phyloP scores from a whole-genome alignment of 1,284 basidiomycete genomes.

The Naganishia sp. region DNA sequence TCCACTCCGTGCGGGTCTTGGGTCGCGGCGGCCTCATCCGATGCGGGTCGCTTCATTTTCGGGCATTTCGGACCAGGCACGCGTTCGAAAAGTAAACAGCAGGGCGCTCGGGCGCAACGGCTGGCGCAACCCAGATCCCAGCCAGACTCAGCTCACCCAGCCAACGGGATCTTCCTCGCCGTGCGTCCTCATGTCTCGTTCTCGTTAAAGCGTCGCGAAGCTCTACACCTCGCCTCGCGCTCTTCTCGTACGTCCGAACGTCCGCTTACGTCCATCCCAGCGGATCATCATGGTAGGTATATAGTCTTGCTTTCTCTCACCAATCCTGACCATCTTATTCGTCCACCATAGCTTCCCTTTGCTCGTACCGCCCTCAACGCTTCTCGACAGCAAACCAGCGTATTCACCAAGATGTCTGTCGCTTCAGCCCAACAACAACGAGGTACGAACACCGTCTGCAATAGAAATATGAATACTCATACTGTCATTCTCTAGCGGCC shows the following conservation, averaged over 20 bases:
- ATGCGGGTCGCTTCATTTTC: neutral
- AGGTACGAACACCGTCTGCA: neutral
- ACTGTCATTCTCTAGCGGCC: neutral
- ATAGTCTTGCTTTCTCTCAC: constrained; percentile 5
- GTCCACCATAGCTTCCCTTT: constrained; percentile 11
- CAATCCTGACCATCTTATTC: too few relatives aligned
- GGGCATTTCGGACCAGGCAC: too few relatives aligned
- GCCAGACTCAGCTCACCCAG: too few relatives aligned
- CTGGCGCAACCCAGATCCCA: neutral
- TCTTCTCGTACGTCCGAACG: constrained; percentile 20
- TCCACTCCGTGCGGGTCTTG: too few relatives aligned
- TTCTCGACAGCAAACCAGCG: constrained; percentile 27
- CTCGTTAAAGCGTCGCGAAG: constrained; percentile 8
- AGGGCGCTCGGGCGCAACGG: neutral
- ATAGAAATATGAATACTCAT: too few relatives aligned
- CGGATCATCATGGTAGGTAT: constrained; percentile 20
- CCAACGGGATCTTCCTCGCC: constrained; percentile 10
- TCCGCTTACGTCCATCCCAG: constrained; percentile 23
- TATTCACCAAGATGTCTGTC: constrained; percentile 26
- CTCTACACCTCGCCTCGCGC: neutral
- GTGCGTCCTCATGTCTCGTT: neutral
- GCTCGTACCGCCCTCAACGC: constrained; percentile 27
- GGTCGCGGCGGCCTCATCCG: constrained; percentile 7
- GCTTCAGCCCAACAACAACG: constrained; percentile 18
- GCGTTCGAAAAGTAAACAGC: too few relatives aligned